Conservation (phyloP, 768 basidiomycete genomes). For the Boletus pseudo-olivaceus region DNA sequence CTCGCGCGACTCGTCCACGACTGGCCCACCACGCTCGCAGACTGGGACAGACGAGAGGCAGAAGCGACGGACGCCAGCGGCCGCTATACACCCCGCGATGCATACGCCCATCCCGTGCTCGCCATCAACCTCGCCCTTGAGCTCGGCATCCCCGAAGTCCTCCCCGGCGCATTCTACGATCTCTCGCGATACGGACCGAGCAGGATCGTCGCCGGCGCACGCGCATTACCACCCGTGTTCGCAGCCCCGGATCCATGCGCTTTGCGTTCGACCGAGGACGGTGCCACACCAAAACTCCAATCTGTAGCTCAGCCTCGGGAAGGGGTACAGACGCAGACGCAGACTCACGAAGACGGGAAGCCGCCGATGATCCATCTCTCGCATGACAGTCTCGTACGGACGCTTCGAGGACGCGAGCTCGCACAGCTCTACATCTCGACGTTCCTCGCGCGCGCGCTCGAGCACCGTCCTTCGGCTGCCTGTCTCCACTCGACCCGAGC, state of each 20-base stretch:
- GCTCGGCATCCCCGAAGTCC: slow-evolving; percentile 51
- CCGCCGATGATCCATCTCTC: slow-evolving; percentile 30
- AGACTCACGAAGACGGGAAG: not conserved
- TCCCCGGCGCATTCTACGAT: slow-evolving; percentile 74
- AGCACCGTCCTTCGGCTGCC: slow-evolving; percentile 45
- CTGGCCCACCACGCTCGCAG: slow-evolving; percentile 64
- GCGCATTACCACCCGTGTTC: slow-evolving; percentile 32
- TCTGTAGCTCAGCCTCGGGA: not conserved
- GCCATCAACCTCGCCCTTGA: slow-evolving; percentile 68
- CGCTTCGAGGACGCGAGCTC: slow-evolving; percentile 61
- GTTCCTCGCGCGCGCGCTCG: slow-evolving; percentile 58
- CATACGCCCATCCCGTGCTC: slow-evolving; percentile 64
- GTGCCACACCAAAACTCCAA: not conserved
- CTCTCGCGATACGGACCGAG: slow-evolving; percentile 70
- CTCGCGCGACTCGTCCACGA: slow-evolving; percentile 55
- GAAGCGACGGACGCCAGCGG: slow-evolving; percentile 47
- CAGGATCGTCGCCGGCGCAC: slow-evolving; percentile 57
- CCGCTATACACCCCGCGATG: slow-evolving; percentile 56
- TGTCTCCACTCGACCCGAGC: slow-evolving; percentile 43
- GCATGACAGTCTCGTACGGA: slow-evolving; percentile 38
- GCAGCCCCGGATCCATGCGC: slow-evolving; percentile 20
- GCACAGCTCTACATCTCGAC: slow-evolving; percentile 59
- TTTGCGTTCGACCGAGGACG: not conserved
- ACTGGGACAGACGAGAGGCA: slow-evolving; percentile 68
- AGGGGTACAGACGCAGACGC: not conserved